phyloP scores from a whole-genome alignment of 2,329 filamentous ascomycete species.

The Monilinia polystroma region DNA sequence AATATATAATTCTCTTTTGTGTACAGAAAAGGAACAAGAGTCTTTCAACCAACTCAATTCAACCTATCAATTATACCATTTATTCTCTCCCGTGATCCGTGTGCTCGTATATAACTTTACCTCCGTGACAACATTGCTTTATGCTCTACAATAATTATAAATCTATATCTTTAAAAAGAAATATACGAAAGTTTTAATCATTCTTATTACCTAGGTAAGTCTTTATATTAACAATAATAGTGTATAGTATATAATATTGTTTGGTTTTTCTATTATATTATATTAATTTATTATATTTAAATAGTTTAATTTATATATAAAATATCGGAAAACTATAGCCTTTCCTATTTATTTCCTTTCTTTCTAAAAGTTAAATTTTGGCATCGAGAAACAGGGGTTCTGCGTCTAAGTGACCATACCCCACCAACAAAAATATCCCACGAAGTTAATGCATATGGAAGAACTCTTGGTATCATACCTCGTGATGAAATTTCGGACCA shows the following conservation, averaged over 20 bases:
- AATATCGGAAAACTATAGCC: not conserved
- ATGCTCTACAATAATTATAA: not conserved
- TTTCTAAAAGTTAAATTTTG: conserved; percentile 17
- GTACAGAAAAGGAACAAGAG: no score
- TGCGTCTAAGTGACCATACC: conserved; percentile 28
- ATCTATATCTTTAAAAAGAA: no score
- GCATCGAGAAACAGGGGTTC: conserved; percentile 26
- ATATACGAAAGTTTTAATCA: not conserved
- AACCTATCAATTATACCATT: no score
- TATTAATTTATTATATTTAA: not conserved
- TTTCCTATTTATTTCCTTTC: not conserved
- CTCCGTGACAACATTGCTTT: not conserved
- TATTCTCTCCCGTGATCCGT: no score
- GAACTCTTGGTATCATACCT: conserved; percentile 28
- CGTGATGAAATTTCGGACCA: conserved; percentile 9
- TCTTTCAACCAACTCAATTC: no score
- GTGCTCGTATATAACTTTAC: no score
- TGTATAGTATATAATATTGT: not conserved
- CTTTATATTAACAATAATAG: not conserved
- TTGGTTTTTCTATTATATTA: conserved; percentile 1
- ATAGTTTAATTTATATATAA: not conserved
- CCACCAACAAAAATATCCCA: conserved; percentile 28
- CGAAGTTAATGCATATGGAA: conserved; percentile 31
- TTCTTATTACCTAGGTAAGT: not conserved
- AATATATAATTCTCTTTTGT: no score